Evolutionary conservation across 2,329 filamentous ascomycete species (phyloP), one percentile per base, ranked within the genome.

Genomic region (Arthrobotrys sphaeroides): DNA sequence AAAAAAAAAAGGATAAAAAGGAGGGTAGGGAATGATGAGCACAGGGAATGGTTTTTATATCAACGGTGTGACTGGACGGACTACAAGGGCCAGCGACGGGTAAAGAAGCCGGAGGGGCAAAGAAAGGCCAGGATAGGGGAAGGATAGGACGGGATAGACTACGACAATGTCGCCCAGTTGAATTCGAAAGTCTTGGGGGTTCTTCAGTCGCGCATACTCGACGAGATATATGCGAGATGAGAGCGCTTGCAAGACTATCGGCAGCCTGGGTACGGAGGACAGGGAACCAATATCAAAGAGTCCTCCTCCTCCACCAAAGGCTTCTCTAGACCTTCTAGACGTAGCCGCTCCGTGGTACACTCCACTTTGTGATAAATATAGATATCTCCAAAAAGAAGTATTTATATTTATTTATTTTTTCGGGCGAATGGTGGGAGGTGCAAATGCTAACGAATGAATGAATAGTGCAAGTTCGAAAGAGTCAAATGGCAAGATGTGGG

Each of bases 151-250:
- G n/a, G 40, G 62, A 65, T 42, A 43, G 57, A 51, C 49, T 73
- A 24, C 60, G 42, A 67, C 28, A 59, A 42, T 38, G 43, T 62
- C 49, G 53, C 69, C 70, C 70, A 62, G 70, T 62, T 53, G 62
- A 45, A 66, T 61, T 68, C 62, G 57, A 67, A 18, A 55, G 43
- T 67, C 53, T 65, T 73, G 61, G 60, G n/a, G 42, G 22, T 60
- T 75, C 57, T 61, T 75, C 72, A 75, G 57, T 64, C 47, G 60
- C 47, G 62, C 72, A 75, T 75, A 47, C 64, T 75, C 72, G 49
- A 40, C 49, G 62, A 62, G 42, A 51, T 69, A 74, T 74, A 75
- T 51, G 72, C 72, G 72, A 75, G 40, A 75, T 75, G 72, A 75
- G 47, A 75, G 72, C 72, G 72, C 72, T 75, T 75, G 64, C 72